These are phyloP conservation scores for Dryas drummondii DNA, from an alignment of 306 rosid species.

Conservation along the genomic window DNA sequence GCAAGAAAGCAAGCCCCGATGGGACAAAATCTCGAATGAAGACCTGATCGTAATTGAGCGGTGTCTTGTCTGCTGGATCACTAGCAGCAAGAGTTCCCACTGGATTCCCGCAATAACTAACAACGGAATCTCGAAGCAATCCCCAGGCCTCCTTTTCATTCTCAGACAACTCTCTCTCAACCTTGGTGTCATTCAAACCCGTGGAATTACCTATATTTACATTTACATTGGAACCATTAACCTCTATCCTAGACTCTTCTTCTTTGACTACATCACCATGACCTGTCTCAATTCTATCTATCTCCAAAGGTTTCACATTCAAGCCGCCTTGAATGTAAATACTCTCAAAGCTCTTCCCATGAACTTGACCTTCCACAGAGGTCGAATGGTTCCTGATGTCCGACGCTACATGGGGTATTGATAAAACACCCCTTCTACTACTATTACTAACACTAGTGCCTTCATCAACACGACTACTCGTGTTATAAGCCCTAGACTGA, in stretches of 20 bases:
- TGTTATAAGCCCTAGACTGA: constrained; percentile 40
- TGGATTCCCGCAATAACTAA: constrained; percentile 72
- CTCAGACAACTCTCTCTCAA: constrained; percentile 50
- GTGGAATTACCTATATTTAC: constrained; percentile 39
- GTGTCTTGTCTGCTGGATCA: constrained; percentile 62
- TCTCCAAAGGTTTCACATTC: constrained; percentile 58
- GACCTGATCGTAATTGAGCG: constrained; percentile 87
- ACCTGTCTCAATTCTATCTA: constrained; percentile 42
- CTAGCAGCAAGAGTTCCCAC: constrained; percentile 93
- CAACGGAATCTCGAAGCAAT: constrained; percentile 64
- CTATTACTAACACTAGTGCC: constrained; percentile 33
- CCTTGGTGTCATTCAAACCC: constrained; percentile 48
- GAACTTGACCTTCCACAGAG: constrained; percentile 58
- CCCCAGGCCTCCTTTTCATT: constrained; percentile 80
- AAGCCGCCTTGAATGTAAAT: constrained; percentile 69
- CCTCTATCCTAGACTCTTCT: constrained; percentile 40
- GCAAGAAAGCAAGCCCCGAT: constrained; percentile 83
- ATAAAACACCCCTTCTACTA: constrained; percentile 45
- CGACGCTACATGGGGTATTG: constrained; percentile 58
- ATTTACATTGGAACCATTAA: constrained; percentile 31
- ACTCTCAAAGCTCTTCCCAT: constrained; percentile 61
- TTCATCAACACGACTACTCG: constrained; percentile 31
- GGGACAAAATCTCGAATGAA: constrained; percentile 89
- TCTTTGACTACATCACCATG: constrained; percentile 34
- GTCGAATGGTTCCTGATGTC: constrained; percentile 74